These are phyloP conservation scores for Yamadazyma sp. DNA, from an alignment of 805 yeast genomes.

Conservation along the genomic window DNA sequence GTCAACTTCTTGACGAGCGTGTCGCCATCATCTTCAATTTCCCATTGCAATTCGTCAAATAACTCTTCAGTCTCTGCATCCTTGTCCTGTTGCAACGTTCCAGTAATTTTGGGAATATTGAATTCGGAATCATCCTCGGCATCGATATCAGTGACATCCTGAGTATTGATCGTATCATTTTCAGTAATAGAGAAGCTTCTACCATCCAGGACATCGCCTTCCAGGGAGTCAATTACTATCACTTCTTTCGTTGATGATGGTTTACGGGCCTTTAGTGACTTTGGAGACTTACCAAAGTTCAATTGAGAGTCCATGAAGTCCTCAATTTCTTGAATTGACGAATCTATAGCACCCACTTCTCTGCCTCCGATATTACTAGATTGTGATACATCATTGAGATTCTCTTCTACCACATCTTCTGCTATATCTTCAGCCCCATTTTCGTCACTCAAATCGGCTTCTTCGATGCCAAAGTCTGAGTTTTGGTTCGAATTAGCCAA, in stretches of 20 bases:
- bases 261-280: neutral
- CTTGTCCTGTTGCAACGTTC: slow-evolving; percentile 22
- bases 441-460: slow-evolving; percentile 30
- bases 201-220: slow-evolving; percentile 15
- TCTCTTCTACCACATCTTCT: neutral
- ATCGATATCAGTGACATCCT: slow-evolving; percentile 9
- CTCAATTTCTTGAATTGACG: slow-evolving; percentile 42
- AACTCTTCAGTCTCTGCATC: slow-evolving; percentile 59
- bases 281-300: slow-evolving; percentile 13
- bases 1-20: slow-evolving; percentile 57
- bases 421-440: slow-evolving; percentile 12
- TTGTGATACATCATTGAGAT: slow-evolving; percentile 8
- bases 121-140: slow-evolving; percentile 16
- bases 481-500: slow-evolving; percentile 1
- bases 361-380: slow-evolving; percentile 10
- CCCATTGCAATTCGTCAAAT: slow-evolving; percentile 79
- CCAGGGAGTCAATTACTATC: slow-evolving; percentile 14
- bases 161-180: slow-evolving; percentile 8
- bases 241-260: slow-evolving; percentile 5
- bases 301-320: slow-evolving; percentile 38
- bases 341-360: slow-evolving; percentile 22
- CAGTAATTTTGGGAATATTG: slow-evolving; percentile 16
- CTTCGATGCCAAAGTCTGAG: slow-evolving; percentile 38
- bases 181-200: slow-evolving; percentile 15
- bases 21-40: slow-evolving; percentile 60